Conservation (phyloP, 305 asterid genomes). For the Fraxinus latifolia region DNA sequence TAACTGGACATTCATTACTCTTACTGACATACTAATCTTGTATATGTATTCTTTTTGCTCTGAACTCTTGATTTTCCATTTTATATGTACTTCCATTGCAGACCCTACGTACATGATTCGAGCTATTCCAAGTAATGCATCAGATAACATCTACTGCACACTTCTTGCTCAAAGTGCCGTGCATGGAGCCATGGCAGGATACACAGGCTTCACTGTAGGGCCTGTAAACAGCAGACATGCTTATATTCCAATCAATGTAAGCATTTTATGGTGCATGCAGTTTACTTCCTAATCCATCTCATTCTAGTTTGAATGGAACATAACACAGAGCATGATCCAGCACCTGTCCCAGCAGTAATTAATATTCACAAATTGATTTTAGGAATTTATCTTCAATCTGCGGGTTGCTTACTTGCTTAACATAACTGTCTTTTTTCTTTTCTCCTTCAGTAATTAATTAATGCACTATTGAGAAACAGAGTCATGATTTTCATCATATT, state of each 20-base stretch:
- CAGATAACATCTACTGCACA: constrained; percentile 91
- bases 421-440: background rate
- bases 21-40: background rate
- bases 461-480: background rate
- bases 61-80: background rate
- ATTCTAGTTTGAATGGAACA: background rate
- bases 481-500: background rate
- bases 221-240: constrained; percentile 89
- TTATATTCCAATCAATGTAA: constrained; percentile 79
- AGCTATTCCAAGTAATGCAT: constrained; percentile 92
- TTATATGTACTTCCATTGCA: constrained; percentile 33
- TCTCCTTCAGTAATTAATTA: background rate
- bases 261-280: constrained; percentile 25
- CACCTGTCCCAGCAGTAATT: background rate
- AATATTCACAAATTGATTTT: background rate
- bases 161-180: constrained; percentile 95
- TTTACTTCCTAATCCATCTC: background rate
- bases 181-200: constrained; percentile 98
- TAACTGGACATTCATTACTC: background rate
- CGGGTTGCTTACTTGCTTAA: background rate
- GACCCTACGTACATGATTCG: constrained; percentile 98
- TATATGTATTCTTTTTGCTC: background rate
- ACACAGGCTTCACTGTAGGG: constrained; percentile 91
- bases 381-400: background rate
- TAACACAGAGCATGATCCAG: background rate